Base-by-base conservation (phyloP, 768 basidiomycete genomes). In the Tylopilus subfusipes region DNA sequence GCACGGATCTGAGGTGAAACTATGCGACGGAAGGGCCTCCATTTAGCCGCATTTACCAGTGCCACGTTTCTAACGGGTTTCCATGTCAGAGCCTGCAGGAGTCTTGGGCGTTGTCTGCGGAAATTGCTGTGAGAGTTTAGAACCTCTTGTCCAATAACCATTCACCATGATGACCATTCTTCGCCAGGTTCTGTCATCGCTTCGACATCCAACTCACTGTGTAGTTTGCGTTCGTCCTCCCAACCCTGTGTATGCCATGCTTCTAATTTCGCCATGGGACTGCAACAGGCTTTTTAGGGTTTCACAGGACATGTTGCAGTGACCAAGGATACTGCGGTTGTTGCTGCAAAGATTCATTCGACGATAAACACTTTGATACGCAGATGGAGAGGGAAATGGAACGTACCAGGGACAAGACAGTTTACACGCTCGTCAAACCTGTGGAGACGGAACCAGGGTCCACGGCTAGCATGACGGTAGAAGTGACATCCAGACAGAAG, bases 261-360 rank as follows among this genome's bases (percentile, higher is more conserved):
- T 50, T 36, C 31, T 55, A 50, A 46, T 40, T n/a, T 22, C 16
- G 44, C 36, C 50, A 34, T 34, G 13, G 33, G 6, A 34, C 33
- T n/a, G n/a, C n/a, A n/a, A n/a, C n/a, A n/a, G 13, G 14, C 33
- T 10, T 42, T 56, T 21, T n/a, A n/a, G 56, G 59, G 16, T 34
- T 57, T 33, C 46, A 43, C 31, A 54, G 40, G 40, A 42, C 19
- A 12, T 62, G 55, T 29, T 67, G 52, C 36, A 55, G 53, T 40
- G 21, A 54, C 22, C 55, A 51, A 22, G 56, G 64, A 11, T 65
- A 30, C 34, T 68, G 55, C 21, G 57, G 66, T 9, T 54, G 52
- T 52, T 65, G 56, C 45, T 59, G 55, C 39, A 42, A 40, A n/a
- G 55, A 56, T 48, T 55, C 60, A 3, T 57, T 60, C 34, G 51